Evolutionary conservation across 352 stramenopile genomes (phyloP).

Genomic region (Blastocystis sp.): DNA sequence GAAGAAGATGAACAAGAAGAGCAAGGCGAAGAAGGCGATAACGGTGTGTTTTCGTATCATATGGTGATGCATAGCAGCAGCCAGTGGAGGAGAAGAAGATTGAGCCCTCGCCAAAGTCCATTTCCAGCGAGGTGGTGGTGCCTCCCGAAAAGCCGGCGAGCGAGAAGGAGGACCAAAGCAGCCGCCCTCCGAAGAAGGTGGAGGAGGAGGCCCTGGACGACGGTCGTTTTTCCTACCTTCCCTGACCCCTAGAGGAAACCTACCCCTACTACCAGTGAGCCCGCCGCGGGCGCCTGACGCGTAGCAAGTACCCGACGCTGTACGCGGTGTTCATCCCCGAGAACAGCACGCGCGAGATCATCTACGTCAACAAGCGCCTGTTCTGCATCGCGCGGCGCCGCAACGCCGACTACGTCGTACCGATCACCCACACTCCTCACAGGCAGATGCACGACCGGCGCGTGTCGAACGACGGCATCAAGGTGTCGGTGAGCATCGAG

Average conservation of each 20-base stretch:
- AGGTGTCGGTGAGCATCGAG: constrained; percentile 51
- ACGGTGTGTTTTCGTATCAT: background rate
- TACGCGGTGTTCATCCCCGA: constrained; percentile 59
- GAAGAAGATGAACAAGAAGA: constrained; percentile 26
- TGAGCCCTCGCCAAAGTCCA: background rate
- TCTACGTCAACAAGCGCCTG: constrained; percentile 60
- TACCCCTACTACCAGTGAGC: constrained; percentile 55
- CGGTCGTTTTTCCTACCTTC: background rate
- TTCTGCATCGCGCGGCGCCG: constrained; percentile 42
- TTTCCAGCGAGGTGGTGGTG: background rate
- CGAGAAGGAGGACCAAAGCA: background rate
- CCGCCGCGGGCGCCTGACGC: background rate
- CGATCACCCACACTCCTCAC: background rate
- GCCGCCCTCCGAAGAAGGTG: constrained; percentile 17
- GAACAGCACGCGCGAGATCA: constrained; percentile 51
- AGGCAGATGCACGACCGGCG: constrained; percentile 33
- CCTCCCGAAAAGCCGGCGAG: background rate
- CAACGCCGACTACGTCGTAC: constrained; percentile 58
- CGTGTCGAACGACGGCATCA: constrained; percentile 50
- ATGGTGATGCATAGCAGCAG: background rate
- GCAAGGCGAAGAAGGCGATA: constrained; percentile 5
- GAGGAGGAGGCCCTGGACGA: constrained; percentile 56
- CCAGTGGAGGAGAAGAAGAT: background rate
- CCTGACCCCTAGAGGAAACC: constrained; percentile 17
- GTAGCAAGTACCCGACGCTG: constrained; percentile 57